These are phyloP conservation scores for Amylocystis lapponica DNA, from an alignment of 768 basidiomycete genomes.

Conservation along the genomic window DNA sequence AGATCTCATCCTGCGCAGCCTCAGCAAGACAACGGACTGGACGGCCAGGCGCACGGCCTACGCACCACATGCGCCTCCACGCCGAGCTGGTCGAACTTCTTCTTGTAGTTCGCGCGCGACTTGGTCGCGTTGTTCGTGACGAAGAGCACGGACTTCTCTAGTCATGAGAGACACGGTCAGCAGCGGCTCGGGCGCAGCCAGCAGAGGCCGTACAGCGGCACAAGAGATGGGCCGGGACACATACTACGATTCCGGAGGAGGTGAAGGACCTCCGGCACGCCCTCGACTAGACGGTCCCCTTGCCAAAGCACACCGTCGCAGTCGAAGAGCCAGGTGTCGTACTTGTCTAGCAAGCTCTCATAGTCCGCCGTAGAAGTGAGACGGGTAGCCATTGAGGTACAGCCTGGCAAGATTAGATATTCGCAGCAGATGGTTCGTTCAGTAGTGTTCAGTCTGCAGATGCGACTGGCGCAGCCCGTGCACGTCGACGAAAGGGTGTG, in stretches of 20 bases:
- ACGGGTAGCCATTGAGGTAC: constrained; percentile 19
- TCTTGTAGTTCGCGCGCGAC: constrained; percentile 81
- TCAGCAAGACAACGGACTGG: not conserved
- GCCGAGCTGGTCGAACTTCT: constrained; percentile 87
- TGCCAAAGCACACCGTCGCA: constrained; percentile 96
- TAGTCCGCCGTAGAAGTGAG: constrained; percentile 26
- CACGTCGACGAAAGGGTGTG: too few relatives aligned
- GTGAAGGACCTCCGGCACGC: constrained; percentile 68
- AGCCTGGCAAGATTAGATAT: too few relatives aligned
- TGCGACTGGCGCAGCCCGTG: too few relatives aligned
- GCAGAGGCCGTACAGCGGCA: not conserved
- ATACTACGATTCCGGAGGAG: constrained; percentile 67
- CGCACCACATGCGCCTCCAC: constrained; percentile 80
- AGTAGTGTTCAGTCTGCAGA: too few relatives aligned
- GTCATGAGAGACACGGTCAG: constrained; percentile 4
- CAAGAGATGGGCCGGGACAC: constrained; percentile 20
- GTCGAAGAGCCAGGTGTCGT: constrained; percentile 95
- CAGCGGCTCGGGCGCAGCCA: not conserved
- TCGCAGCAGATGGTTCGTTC: too few relatives aligned
- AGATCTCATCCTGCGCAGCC: constrained; percentile 79
- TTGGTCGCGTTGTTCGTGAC: constrained; percentile 98
- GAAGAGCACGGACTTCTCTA: constrained; percentile 84
- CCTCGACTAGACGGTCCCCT: constrained; percentile 74
- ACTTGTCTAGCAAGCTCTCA: constrained; percentile 42
- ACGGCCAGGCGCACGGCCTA: constrained; percentile 5